phyloP scores from a whole-genome alignment of 78 protist genomes.

The Anaeramoeba flamelloides region DNA sequence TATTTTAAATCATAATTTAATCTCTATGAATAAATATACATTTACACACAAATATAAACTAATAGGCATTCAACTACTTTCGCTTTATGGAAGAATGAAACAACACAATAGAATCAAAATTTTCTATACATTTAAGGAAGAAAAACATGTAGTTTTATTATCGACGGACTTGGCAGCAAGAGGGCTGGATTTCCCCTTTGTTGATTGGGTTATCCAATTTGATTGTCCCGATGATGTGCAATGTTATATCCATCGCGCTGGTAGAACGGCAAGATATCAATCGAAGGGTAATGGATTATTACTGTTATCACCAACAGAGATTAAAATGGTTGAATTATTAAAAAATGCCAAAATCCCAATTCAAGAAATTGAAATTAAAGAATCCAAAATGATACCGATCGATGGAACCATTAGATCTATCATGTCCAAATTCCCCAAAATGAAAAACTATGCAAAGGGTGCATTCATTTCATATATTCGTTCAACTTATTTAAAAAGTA shows the following conservation, averaged over 20 bases:
- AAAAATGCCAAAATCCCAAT: background rate
- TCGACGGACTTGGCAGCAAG: slow-evolving; percentile 95
- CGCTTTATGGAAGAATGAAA: slow-evolving; percentile 73
- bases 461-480: background rate
- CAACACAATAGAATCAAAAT: slow-evolving; percentile 50
- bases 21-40: too few species aligned
- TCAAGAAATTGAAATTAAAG: background rate
- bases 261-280: slow-evolving; percentile 81
- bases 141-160: slow-evolving; percentile 58
- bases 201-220: slow-evolving; percentile 85
- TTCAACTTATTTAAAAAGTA: background rate
- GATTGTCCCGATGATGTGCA: slow-evolving; percentile 82
- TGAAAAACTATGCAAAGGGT: background rate
- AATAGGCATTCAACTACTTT: slow-evolving; percentile 57
- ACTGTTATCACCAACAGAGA: slow-evolving; percentile 1
- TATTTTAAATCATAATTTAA: too few species aligned
- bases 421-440: background rate
- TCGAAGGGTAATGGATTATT: slow-evolving; percentile 22
- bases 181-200: slow-evolving; percentile 89
- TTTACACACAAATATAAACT: too few species aligned
- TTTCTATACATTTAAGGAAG: background rate
- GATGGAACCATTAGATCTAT: background rate
- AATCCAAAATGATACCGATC: background rate
- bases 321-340: background rate
- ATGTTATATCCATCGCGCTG: slow-evolving; percentile 92